Evolutionary conservation across 2,329 filamentous ascomycete species (phyloP).

Genomic region (Curvularia hawaiiensis): DNA sequence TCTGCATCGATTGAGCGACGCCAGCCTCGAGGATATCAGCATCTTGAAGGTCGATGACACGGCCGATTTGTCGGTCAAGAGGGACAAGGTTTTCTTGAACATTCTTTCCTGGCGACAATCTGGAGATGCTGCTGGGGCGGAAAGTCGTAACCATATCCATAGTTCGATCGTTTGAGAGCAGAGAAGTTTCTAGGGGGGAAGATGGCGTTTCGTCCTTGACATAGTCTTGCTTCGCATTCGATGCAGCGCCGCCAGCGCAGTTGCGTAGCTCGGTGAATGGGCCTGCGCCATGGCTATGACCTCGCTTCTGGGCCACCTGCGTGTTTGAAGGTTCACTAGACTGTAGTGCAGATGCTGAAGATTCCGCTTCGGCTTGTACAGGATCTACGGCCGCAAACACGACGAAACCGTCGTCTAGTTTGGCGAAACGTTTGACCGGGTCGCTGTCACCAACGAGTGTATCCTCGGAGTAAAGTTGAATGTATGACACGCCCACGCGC

Average conservation of each 20-base stretch:
- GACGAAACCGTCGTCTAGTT: conserved; percentile 6
- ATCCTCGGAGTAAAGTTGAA: conserved; percentile 28
- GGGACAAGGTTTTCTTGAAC: conserved; percentile 10
- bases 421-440: conserved; percentile 12
- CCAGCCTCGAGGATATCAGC: conserved; percentile 48
- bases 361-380: not conserved
- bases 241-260: not conserved
- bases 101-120: conserved; percentile 5
- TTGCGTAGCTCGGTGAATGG: not conserved
- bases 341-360: not conserved
- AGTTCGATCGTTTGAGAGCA: not conserved
- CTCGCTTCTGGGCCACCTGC: not conserved
- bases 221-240: not conserved
- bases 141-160: too few relatives aligned
- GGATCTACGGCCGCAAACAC: conserved; percentile 11
- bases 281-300: not conserved
- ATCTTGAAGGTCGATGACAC: conserved; percentile 39
- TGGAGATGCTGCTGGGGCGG: too few relatives aligned
- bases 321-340: not conserved
- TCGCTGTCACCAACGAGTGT: conserved; percentile 4
- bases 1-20: conserved; percentile 45
- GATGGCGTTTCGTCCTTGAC: not conserved
- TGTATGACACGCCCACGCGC: conserved; percentile 7
- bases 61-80: conserved; percentile 32
- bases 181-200: not conserved